Percentiles rank a stretch among this genome's conserved stretches.
These are phyloP conservation scores for Trametes pubescens DNA, from an alignment of 1,284 basidiomycete genomes.

Conservation along the genomic window DNA sequence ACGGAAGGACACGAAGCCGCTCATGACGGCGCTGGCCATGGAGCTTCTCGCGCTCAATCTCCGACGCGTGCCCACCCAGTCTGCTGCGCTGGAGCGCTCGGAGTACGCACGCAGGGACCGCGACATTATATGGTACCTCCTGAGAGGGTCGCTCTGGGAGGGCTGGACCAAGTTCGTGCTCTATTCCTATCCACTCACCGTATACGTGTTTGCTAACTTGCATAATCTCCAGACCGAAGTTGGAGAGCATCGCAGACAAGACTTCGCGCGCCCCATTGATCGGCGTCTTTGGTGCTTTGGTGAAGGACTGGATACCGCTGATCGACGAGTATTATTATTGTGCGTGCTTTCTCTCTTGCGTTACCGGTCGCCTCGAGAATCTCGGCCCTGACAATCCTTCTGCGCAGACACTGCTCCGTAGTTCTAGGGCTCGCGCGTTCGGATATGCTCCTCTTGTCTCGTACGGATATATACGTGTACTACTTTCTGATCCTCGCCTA, in stretches of 20 bases:
- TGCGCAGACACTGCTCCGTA: conserved; percentile 51
- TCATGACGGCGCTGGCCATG: conserved; percentile 65
- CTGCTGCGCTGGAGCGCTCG: conserved; percentile 70
- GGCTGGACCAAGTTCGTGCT: conserved; percentile 76
- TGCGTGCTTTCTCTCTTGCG: conserved; percentile 51
- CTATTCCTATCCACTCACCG: conserved; percentile 1
- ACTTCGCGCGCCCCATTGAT: conserved; percentile 76
- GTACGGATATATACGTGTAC: conserved; percentile 31
- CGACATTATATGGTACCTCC: conserved; percentile 85
- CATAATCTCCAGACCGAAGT: conserved; percentile 67
- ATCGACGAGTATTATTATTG: conserved; percentile 98
- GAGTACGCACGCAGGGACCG: conserved; percentile 87
- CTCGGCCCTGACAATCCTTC: background rate
- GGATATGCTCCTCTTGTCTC: conserved; percentile 17
- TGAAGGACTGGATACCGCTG: conserved; percentile 92
- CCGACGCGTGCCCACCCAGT: conserved; percentile 67
- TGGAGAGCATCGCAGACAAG: conserved; percentile 67
- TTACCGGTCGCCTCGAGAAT: background rate
- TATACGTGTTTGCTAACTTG: conserved; percentile 4
- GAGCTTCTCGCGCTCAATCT: conserved; percentile 73
- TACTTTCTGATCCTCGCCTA: background rate
- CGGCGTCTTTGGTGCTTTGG: conserved; percentile 77
- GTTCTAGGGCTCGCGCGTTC: conserved; percentile 21
- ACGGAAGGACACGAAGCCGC: conserved; percentile 54
- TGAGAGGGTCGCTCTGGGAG: conserved; percentile 91